These are phyloP conservation scores for Conringia planisiliqua DNA, from an alignment of 345 rosid genomes.

Conservation along the genomic window DNA sequence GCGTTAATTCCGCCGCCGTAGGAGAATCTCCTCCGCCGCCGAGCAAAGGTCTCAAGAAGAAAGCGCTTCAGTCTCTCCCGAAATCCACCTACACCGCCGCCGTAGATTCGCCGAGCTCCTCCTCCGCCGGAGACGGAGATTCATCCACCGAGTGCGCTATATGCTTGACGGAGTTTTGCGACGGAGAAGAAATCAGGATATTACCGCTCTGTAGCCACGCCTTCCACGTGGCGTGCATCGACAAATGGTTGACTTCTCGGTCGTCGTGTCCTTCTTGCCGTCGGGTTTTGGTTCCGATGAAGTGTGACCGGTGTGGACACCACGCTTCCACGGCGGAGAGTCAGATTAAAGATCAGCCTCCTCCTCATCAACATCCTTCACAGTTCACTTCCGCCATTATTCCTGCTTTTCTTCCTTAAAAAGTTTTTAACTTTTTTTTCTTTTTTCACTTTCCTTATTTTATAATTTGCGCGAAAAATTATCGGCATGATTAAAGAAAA, in stretches of 20 bases:
- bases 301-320: slow-evolving; percentile 35
- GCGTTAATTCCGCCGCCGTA: slow-evolving; percentile 6
- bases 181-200: slow-evolving; percentile 57
- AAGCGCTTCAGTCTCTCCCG: slow-evolving; percentile 59
- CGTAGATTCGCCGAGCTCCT: slow-evolving; percentile 2
- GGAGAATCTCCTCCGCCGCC: slow-evolving; percentile 32
- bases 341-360: slow-evolving; percentile 21
- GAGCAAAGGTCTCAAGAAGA: slow-evolving; percentile 74
- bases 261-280: slow-evolving; percentile 76
- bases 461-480: background rate
- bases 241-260: slow-evolving; percentile 59
- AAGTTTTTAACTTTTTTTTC: background rate
- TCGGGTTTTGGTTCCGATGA: slow-evolving; percentile 38
- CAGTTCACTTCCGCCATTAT: slow-evolving; percentile 26
- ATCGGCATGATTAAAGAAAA: slow-evolving; percentile 11
- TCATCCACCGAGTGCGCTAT: slow-evolving; percentile 52
- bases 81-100: slow-evolving; percentile 45
- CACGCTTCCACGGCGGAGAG: slow-evolving; percentile 25
- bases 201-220: slow-evolving; percentile 57
- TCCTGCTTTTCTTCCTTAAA: slow-evolving; percentile 35
- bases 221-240: slow-evolving; percentile 61
- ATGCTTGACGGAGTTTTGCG: slow-evolving; percentile 47
- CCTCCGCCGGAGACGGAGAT: slow-evolving; percentile 6
- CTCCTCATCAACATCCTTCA: slow-evolving; percentile 18
- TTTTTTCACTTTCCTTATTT: background rate